Evolutionary conservation across 1,284 basidiomycete genomes (phyloP).

Genomic region (Trametes polyzona): DNA sequence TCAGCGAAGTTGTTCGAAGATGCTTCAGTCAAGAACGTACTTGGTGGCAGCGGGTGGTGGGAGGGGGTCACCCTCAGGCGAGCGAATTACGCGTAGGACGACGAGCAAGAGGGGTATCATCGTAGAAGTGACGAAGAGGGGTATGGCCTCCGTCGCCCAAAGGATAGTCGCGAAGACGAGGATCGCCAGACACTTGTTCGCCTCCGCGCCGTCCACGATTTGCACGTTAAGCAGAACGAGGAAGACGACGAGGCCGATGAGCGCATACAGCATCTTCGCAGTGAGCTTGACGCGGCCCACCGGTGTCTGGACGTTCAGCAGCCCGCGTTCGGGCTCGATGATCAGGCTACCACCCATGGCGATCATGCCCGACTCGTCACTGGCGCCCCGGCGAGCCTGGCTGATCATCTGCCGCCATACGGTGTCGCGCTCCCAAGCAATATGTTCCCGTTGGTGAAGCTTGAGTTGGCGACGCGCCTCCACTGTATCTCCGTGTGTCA

Average conservation of each 20-base stretch:
- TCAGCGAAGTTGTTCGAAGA: not conserved
- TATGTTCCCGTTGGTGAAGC: constrained; percentile 89
- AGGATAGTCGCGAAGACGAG: constrained; percentile 91
- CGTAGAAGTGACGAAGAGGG: constrained; percentile 94
- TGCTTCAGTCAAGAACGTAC: constrained; percentile 47
- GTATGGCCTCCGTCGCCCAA: constrained; percentile 98
- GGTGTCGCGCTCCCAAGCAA: constrained; percentile 94
- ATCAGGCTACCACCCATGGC: constrained; percentile 56
- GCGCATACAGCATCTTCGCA: constrained; percentile 61
- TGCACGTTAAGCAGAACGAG: constrained; percentile 61
- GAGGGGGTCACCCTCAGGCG: constrained; percentile 59
- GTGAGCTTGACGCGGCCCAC: constrained; percentile 69
- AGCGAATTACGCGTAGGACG: constrained; percentile 81
- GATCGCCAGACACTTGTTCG: constrained; percentile 92
- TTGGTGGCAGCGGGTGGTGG: constrained; percentile 79
- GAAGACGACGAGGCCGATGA: constrained; percentile 64
- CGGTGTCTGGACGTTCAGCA: constrained; percentile 62
- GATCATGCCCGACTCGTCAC: constrained; percentile 42
- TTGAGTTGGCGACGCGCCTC: constrained; percentile 84
- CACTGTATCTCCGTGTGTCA: constrained; percentile 75
- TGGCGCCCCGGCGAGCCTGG: constrained; percentile 74
- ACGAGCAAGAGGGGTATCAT: constrained; percentile 91
- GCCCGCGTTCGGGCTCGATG: constrained; percentile 53
- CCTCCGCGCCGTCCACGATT: constrained; percentile 70
- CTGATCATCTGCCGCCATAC: constrained; percentile 99